Percentiles rank a stretch among this genome's conserved stretches.
Evolutionary conservation across 2,329 filamentous ascomycete genomes (phyloP).

Genomic region (Sporothrix luriei): DNA sequence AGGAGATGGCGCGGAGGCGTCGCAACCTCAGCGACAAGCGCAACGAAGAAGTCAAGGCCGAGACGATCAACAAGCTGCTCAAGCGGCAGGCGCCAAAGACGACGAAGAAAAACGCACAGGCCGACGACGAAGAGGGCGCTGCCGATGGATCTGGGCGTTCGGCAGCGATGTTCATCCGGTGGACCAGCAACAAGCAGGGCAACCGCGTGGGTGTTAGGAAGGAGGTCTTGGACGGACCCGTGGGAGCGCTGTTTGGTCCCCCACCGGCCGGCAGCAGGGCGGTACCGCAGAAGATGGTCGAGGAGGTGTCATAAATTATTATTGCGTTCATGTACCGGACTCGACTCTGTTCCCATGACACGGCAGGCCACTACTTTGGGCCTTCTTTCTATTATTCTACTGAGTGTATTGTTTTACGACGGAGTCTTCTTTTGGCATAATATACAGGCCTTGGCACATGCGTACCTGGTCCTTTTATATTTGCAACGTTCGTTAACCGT

Average conservation of each 20-base stretch:
- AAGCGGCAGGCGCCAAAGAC: constrained; percentile 83
- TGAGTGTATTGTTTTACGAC: neutral
- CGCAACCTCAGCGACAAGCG: constrained; percentile 67
- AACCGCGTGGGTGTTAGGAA: constrained; percentile 65
- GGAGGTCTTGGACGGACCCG: constrained; percentile 67
- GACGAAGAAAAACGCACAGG: constrained; percentile 55
- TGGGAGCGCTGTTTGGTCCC: constrained; percentile 60
- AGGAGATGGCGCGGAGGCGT: constrained; percentile 63
- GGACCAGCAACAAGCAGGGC: constrained; percentile 69
- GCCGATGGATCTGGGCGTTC: constrained; percentile 43
- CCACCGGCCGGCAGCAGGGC: constrained; percentile 38
- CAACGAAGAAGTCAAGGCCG: constrained; percentile 72
- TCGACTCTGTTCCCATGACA: too few relatives aligned
- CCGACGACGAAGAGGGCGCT: constrained; percentile 51
- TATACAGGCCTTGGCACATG: constrained; percentile 13
- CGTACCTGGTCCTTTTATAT: neutral
- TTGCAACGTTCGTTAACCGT: too few relatives aligned
- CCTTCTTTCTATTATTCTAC: too few relatives aligned
- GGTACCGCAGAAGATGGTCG: constrained; percentile 54
- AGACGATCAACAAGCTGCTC: constrained; percentile 87
- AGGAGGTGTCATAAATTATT: constrained; percentile 50
- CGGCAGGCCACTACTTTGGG: too few relatives aligned
- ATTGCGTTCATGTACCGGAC: neutral
- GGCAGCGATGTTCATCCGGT: constrained; percentile 66
- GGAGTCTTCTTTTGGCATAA: neutral